Evolutionary conservation across 306 rosid genomes (phyloP).

Genomic region (Quercus aquifolioides): DNA sequence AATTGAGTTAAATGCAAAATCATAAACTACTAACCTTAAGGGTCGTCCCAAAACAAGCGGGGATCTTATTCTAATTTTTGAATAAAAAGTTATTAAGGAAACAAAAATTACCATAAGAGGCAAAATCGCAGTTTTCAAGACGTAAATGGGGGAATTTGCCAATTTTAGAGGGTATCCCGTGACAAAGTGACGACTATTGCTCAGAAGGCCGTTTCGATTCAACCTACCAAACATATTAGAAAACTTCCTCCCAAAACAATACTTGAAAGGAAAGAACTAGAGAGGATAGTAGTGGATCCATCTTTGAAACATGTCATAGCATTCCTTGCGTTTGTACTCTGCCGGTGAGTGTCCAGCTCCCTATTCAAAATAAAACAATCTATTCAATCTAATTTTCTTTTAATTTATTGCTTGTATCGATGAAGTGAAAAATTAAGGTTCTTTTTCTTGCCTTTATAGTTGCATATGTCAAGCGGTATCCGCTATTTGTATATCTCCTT

Average conservation of each 20-base stretch:
- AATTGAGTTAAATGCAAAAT: too few species aligned
- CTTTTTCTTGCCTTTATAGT: conserved; percentile 17
- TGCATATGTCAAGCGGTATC: conserved; percentile 24
- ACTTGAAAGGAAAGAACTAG: background rate
- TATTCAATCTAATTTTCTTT: background rate
- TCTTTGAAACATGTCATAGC: conserved; percentile 12
- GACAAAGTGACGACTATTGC: too few species aligned
- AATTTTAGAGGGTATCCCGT: too few species aligned
- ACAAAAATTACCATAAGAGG: too few species aligned
- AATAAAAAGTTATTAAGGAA: too few species aligned
- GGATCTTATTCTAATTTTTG: too few species aligned
- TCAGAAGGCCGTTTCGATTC: too few species aligned
- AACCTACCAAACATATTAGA: too few species aligned
- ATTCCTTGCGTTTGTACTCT: conserved; percentile 26
- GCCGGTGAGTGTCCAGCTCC: conserved; percentile 25
- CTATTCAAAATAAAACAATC: background rate
- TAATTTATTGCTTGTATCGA: background rate
- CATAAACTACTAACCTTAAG: too few species aligned
- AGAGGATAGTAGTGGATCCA: conserved; percentile 16
- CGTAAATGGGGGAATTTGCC: too few species aligned
- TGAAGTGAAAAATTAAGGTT: background rate
- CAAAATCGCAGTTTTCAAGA: too few species aligned
- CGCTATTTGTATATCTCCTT: conserved; percentile 4
- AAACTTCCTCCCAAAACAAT: too few species aligned
- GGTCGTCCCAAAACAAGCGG: accelerated